Percentiles rank a stretch among this genome's conserved stretches.
phyloP scores from a whole-genome alignment of 495 filamentous ascomycete species.

The Tuber brumale region DNA sequence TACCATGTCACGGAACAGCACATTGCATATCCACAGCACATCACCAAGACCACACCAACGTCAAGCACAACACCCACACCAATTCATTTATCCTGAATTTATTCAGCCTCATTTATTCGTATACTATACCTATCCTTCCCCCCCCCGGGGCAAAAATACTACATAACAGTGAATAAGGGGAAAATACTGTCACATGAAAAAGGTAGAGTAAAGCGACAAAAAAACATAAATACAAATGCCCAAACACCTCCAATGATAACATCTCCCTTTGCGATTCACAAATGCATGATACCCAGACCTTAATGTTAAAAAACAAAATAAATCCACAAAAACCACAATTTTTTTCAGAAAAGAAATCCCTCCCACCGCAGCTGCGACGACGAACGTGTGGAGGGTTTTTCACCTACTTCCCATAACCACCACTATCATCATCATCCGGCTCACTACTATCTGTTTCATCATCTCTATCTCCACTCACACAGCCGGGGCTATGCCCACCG shows the following conservation, averaged over 20 bases:
- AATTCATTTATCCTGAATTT: not conserved
- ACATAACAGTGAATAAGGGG: not conserved
- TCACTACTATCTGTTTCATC: conserved; percentile 30
- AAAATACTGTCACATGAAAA: not conserved
- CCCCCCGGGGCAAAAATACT: not conserved
- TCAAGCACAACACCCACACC: not conserved
- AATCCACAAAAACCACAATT: conserved; percentile 4
- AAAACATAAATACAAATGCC: conserved; percentile 18
- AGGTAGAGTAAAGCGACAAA: not conserved
- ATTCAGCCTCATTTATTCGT: not conserved
- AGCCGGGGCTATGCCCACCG: conserved; percentile 25
- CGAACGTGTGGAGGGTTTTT: not conserved
- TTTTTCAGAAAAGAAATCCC: not conserved
- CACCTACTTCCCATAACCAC: conserved; percentile 29
- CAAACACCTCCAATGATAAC: conserved; percentile 7
- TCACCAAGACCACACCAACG: not conserved
- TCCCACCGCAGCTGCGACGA: not conserved
- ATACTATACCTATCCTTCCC: not conserved
- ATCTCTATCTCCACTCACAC: conserved; percentile 29
- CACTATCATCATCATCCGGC: conserved; percentile 27
- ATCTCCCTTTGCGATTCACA: not conserved
- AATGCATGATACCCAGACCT: not conserved
- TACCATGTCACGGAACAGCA: not conserved
- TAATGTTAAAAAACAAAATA: conserved; percentile 8
- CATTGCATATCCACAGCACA: not conserved